These are phyloP conservation scores for Rutstroemia sp. DNA, from an alignment of 2,329 filamentous ascomycete species.

Conservation along the genomic window DNA sequence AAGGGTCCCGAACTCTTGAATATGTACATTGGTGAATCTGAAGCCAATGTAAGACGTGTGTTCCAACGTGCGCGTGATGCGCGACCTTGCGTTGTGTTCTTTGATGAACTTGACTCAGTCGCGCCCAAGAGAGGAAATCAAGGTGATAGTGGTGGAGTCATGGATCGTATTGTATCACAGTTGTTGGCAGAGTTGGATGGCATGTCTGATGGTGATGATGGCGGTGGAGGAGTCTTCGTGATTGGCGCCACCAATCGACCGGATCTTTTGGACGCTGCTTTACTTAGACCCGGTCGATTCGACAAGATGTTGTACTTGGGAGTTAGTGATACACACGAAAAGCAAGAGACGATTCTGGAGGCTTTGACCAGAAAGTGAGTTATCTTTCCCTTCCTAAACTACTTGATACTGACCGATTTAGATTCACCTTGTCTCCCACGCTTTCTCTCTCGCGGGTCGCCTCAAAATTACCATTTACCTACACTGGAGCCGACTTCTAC, in stretches of 20 bases:
- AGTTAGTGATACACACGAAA: slow-evolving; percentile 92
- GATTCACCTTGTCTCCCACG: slow-evolving; percentile 75
- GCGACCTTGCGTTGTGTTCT: slow-evolving; percentile 84
- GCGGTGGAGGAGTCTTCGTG: slow-evolving; percentile 80
- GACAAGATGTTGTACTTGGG: slow-evolving; percentile 98
- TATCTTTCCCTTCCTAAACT: slow-evolving; percentile 3
- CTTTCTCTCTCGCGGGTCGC: slow-evolving; percentile 72
- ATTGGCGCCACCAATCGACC: slow-evolving; percentile 95
- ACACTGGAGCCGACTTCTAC: slow-evolving; percentile 96
- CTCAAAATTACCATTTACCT: slow-evolving; percentile 79
- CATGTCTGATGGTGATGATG: slow-evolving; percentile 88
- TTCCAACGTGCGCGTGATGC: slow-evolving; percentile 84
- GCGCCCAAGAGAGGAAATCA: slow-evolving; percentile 96
- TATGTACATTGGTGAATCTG: slow-evolving; percentile 94
- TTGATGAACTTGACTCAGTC: slow-evolving; percentile 87
- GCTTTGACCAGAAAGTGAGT: slow-evolving; percentile 86
- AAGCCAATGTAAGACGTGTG: slow-evolving; percentile 83
- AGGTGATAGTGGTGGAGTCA: slow-evolving; percentile 93
- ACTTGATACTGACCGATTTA: slow-evolving; percentile 31
- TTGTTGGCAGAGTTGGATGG: slow-evolving; percentile 91
- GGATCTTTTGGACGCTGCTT: slow-evolving; percentile 82
- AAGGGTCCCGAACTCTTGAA: slow-evolving; percentile 88
- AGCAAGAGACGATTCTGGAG: slow-evolving; percentile 90
- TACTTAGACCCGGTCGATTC: slow-evolving; percentile 84
- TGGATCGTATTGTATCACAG: slow-evolving; percentile 96